Conservation (phyloP, 2,329 filamentous ascomycete species). For the Pyrenophora seminiperda region DNA sequence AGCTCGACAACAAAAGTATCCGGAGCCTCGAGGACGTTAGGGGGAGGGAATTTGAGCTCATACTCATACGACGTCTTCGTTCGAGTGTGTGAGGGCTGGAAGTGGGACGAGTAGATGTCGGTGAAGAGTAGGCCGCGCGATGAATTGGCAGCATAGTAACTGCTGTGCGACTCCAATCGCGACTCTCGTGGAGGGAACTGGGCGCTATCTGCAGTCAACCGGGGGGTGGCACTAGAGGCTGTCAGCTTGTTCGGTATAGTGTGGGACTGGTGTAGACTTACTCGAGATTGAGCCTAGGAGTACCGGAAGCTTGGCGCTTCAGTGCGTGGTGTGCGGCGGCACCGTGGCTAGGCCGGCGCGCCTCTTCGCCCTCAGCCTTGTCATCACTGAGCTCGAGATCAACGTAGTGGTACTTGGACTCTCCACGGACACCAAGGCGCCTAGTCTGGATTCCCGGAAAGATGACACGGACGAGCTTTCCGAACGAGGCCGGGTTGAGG, state of each 20-base stretch:
- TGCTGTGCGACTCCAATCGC: constrained; percentile 36
- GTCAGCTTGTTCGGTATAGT: constrained; percentile 13
- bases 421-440: constrained; percentile 87
- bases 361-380: constrained; percentile 35
- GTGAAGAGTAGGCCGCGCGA: constrained; percentile 55
- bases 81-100: constrained; percentile 44
- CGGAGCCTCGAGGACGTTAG: constrained; percentile 60
- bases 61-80: constrained; percentile 62
- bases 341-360: constrained; percentile 27
- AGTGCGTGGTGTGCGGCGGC: constrained; percentile 29
- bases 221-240: constrained; percentile 48
- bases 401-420: constrained; percentile 96
- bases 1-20: constrained; percentile 75
- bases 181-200: constrained; percentile 50
- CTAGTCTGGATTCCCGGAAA: constrained; percentile 95
- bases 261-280: constrained; percentile 15
- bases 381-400: constrained; percentile 59
- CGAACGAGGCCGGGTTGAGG: constrained; percentile 94
- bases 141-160: constrained; percentile 42
- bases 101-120: constrained; percentile 52
- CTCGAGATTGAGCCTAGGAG: constrained; percentile 45
- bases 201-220: constrained; percentile 55
- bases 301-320: constrained; percentile 42
- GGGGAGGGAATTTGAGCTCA: constrained; percentile 66
- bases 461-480: constrained; percentile 93